Percentiles rank a stretch among this genome's conserved stretches.
phyloP scores from a whole-genome alignment of 371 early-diverging fungal genomes.

The Zychaea mexicana region DNA sequence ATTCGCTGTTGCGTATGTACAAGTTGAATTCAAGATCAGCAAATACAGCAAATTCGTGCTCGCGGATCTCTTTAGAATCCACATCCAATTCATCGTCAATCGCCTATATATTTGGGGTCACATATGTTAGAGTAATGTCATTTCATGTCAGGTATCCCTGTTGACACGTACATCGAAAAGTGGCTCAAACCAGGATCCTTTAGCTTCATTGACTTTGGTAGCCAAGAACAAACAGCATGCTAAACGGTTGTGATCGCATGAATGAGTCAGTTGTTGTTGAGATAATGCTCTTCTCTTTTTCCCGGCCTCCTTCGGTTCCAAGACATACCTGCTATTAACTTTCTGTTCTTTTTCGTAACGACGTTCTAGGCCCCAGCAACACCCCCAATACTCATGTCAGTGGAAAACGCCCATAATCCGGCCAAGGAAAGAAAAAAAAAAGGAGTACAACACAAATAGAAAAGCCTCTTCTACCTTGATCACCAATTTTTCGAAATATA shows the following conservation, averaged over 20 bases:
- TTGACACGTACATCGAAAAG: constrained; percentile 35
- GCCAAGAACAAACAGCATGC: constrained; percentile 80
- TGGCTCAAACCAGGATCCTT: constrained; percentile 53
- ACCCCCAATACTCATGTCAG: too few relatives aligned
- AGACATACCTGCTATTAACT: constrained; percentile 82
- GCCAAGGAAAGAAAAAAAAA: too few relatives aligned
- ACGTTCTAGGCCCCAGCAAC: constrained; percentile 47
- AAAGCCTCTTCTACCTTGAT: constrained; percentile 54
- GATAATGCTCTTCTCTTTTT: constrained; percentile 6
- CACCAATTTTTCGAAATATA: constrained; percentile 92
- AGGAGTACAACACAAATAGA: not conserved
- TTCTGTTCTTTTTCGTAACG: constrained; percentile 79
- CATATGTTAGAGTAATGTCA: not conserved
- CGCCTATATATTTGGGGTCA: constrained; percentile 24
- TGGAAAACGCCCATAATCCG: too few relatives aligned
- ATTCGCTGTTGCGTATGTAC: constrained; percentile 77
- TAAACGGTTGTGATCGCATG: constrained; percentile 19
- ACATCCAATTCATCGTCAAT: constrained; percentile 67
- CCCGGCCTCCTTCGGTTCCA: too few relatives aligned
- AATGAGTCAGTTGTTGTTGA: not conserved
- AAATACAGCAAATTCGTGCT: constrained; percentile 88
- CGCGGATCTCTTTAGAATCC: constrained; percentile 74
- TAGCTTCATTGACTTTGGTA: constrained; percentile 86
- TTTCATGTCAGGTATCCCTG: too few relatives aligned
- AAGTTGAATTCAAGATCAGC: constrained; percentile 84